Base-by-base conservation (phyloP, 2,329 filamentous ascomycete genomes). In the Colletotrichum sp. region DNA sequence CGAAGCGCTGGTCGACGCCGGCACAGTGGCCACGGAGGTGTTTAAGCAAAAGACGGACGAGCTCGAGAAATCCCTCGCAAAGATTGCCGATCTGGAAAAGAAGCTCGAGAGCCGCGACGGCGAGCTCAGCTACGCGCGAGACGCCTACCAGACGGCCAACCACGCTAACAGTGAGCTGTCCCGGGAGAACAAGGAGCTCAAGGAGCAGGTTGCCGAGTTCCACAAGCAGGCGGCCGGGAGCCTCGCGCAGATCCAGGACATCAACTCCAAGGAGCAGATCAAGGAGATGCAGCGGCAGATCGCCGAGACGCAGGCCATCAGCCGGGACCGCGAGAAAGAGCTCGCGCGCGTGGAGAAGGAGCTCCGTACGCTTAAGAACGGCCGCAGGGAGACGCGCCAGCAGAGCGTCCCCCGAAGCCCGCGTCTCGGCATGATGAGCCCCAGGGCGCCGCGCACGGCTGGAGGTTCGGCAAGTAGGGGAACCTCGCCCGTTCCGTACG, bases 131-230 rank as follows among this genome's bases (percentile, higher is more conserved):
- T 95, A 92, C 79, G 85, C 88, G 15, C 89, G 90, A 69, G 86
- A 87, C 6, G 85, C 88, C 12, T 95, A 94, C 79, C 92, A 93
- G 79, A 86, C 89, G 26, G 88, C 90, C 1, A 91, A 90, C 10
- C 87, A 87, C 36, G 82, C 85, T 2, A 88, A 87, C 4, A 84
- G 85, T 16, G 85, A 86, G 18, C 82, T 91, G 4, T 83, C 84
- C 24, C 80, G 83, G 3, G 88, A 91, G 79, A 90, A 89, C 78
- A 82, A 82, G 21, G 83, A 86, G 9, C 85, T 93, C 3, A 85
- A 86, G 69, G 80, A 80, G 12, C 82, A 85, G 30, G 83, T 88
- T 18, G 82, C 83, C 24, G 84, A 87, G 6, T 84, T 91, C 2
- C 79, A 81, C 63, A 84, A 83, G 55, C 86, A 83, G 70, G 87